phyloP scores from a whole-genome alignment of 805 yeast genomes.

The Saccharomycopsis amapae region DNA sequence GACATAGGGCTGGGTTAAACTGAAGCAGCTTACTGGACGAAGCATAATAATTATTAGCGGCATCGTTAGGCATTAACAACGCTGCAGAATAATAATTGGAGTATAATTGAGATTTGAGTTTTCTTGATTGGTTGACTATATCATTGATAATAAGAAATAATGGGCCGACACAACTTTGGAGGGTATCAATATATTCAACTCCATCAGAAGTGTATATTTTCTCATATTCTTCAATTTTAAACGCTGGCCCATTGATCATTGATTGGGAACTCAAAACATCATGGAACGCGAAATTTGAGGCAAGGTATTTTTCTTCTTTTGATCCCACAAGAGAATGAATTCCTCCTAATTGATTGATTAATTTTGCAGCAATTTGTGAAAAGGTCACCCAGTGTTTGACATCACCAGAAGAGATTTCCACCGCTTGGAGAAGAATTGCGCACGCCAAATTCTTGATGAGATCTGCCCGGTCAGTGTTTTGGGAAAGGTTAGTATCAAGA shows the following conservation, averaged over 20 bases:
- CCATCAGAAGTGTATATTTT: slow-evolving; percentile 8
- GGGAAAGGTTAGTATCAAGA: not conserved
- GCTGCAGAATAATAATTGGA: not conserved
- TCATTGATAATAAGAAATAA: slow-evolving; percentile 14
- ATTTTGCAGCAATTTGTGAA: not conserved
- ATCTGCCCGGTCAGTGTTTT: not conserved
- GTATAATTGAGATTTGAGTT: not conserved
- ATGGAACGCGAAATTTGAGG: slow-evolving; percentile 15
- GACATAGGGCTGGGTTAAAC: not conserved
- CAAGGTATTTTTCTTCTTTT: slow-evolving; percentile 15
- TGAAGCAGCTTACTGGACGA: not conserved
- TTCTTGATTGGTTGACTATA: not conserved
- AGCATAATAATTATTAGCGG: not conserved
- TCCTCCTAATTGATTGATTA: slow-evolving; percentile 14
- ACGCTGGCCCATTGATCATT: slow-evolving; percentile 10
- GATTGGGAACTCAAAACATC: slow-evolving; percentile 8
- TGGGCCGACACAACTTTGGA: slow-evolving; percentile 17
- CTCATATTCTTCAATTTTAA: slow-evolving; percentile 6
- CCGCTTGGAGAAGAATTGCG: slow-evolving; percentile 10
- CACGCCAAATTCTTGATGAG: slow-evolving; percentile 8
- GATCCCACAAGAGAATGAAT: slow-evolving; percentile 3
- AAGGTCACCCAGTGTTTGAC: slow-evolving; percentile 14
- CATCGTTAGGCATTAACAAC: not conserved
- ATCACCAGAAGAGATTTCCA: slow-evolving; percentile 19
- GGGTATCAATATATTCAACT: slow-evolving; percentile 10